Evolutionary conservation across 192 early-diverging fungal species (phyloP), one percentile per base, ranked within the genome.

Genomic region (Linnemannia exigua): DNA sequence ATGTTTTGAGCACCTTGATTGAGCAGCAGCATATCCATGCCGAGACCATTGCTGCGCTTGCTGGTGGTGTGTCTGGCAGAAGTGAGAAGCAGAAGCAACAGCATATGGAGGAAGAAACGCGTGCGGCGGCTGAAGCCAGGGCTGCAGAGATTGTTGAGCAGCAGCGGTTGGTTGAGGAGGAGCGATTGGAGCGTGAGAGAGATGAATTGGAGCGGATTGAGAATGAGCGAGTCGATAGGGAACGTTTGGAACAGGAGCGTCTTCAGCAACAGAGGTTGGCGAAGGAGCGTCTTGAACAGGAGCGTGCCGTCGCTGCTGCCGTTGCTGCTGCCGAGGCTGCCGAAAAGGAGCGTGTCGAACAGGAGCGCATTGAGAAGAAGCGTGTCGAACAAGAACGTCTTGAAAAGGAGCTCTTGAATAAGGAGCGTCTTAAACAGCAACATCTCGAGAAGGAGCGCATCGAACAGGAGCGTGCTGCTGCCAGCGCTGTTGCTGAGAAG

Each of bases 1-100:
- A 89, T 77, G 88, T 89, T 33, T 36, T 89, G 11, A 83, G 70
- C 41, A 87, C 75, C 0, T 22, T 86, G 70, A 77, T 86, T 31
- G 72, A 79, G 22, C 84, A 71, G 31, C 84, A 86, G n/a, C 61
- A 77, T 63, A 79, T 86, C 51, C 84, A 86, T 69, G 75, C 48
- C 0, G 74, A 80, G 8, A 71, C 84, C 0, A 52, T 80, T 22
- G 66, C 36, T 0, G 78, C 75, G 5, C 35, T 86, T 5, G 7
- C 28, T 31, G 58, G 25, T 63, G 15, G 51, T 6, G 58, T n/a
- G n/a, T 9, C 3, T 44, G 41, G 41, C 9, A 9, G 41, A 6
- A 44, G 41, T 44, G 41, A 44, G 41, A 44, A 51, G 19, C 67
- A 70, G 22, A 9, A 31, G 28, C 37, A 54, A 31, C 31, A 48